A percentile compares a stretch with the other conserved stretches of the same genome.
These are phyloP conservation scores for Fraxinus platypoda DNA, from an alignment of 305 asterid genomes.

Conservation along the genomic window DNA sequence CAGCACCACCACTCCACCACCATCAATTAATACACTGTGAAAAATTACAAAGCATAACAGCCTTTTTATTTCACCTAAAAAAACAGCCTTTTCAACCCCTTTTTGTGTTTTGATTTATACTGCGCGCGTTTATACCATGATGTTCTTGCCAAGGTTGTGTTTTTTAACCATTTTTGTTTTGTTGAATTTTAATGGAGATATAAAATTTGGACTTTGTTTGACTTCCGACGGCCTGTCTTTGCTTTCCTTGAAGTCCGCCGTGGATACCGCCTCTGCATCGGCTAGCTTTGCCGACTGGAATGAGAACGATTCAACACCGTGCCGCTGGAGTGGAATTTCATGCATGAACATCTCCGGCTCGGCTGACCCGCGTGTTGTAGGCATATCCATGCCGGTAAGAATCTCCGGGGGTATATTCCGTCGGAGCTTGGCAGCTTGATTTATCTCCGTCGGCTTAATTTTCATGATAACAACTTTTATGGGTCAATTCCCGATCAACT, in stretches of 20 bases:
- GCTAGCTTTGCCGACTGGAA: constrained; percentile 73
- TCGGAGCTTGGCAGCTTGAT: constrained; percentile 80
- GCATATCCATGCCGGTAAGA: constrained; percentile 63
- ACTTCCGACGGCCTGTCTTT: constrained; percentile 79
- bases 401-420: constrained; percentile 83
- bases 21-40: not conserved
- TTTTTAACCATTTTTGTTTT: constrained; percentile 23
- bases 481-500: constrained; percentile 87
- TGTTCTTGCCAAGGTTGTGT: constrained; percentile 31
- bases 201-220: constrained; percentile 31
- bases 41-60: not conserved
- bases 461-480: constrained; percentile 72
- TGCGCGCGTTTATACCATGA: constrained; percentile 15
- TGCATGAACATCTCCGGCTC: constrained; percentile 73
- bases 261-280: constrained; percentile 43
- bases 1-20: constrained; percentile 13
- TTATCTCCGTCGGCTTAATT: constrained; percentile 85
- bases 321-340: constrained; percentile 87
- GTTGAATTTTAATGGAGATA: constrained; percentile 23
- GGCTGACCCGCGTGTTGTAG: constrained; percentile 72
- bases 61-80: not conserved
- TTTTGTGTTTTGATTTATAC: not conserved
- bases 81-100: constrained; percentile 9
- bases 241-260: constrained; percentile 80
- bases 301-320: constrained; percentile 71